These are phyloP conservation scores for Pistacia atlantica DNA, from an alignment of 345 rosid genomes.

Conservation along the genomic window DNA sequence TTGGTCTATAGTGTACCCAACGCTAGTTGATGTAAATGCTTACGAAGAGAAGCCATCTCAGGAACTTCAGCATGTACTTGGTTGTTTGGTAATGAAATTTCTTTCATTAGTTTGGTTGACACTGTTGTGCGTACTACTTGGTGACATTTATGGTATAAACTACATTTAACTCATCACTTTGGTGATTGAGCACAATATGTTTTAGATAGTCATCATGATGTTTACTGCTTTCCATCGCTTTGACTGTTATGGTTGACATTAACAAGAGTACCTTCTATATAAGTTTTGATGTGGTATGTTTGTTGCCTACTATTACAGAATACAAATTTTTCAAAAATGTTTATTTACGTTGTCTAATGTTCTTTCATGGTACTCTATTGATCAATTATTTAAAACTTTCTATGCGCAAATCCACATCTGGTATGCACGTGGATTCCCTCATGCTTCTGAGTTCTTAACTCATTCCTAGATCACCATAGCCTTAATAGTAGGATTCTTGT, in stretches of 20 bases:
- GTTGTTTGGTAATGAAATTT: slow-evolving; percentile 67
- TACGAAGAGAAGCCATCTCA: slow-evolving; percentile 67
- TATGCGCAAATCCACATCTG: background rate
- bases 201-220: slow-evolving; percentile 2
- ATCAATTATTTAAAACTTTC: background rate
- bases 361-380: background rate
- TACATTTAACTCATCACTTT: slow-evolving; percentile 1
- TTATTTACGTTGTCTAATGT: background rate
- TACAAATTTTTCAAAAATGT: background rate
- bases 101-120: slow-evolving; percentile 6
- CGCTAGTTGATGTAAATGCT: slow-evolving; percentile 82
- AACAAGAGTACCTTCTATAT: background rate
- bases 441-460: background rate
- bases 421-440: background rate
- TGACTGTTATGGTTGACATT: background rate
- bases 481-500: background rate
- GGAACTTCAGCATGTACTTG: slow-evolving; percentile 79
- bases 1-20: slow-evolving; percentile 86
- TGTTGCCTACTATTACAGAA: background rate
- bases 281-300: background rate
- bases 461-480: background rate
- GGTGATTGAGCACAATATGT: slow-evolving; percentile 4
- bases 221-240: background rate
- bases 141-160: slow-evolving; percentile 6
- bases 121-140: background rate